Percentiles rank a stretch among this genome's conserved stretches.
These are phyloP conservation scores for Spergularia bocconei DNA, from an alignment of 148 eudicot genomes.

Conservation along the genomic window DNA sequence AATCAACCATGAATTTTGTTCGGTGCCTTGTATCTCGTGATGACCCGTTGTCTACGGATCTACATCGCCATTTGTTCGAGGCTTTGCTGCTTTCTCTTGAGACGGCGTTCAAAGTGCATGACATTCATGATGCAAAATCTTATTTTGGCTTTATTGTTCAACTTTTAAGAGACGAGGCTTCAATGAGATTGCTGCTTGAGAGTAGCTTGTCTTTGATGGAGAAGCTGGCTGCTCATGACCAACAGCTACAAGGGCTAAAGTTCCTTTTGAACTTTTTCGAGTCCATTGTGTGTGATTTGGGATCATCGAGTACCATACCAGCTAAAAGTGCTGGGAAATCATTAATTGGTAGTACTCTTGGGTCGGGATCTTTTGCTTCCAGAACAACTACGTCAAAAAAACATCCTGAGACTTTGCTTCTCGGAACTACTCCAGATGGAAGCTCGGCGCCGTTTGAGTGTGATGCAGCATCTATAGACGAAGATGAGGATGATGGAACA, in stretches of 20 bases:
- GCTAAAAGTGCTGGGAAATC: constrained; percentile 54
- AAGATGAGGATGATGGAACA: constrained; percentile 99
- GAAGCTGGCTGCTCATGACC: constrained; percentile 73
- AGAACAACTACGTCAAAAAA: constrained; percentile 64
- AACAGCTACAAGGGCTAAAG: constrained; percentile 78
- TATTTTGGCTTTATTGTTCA: constrained; percentile 67
- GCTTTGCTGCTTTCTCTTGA: constrained; percentile 70
- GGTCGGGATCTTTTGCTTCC: constrained; percentile 41
- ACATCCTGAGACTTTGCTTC: constrained; percentile 59
- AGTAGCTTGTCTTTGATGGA: constrained; percentile 62
- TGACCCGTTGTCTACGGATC: constrained; percentile 52
- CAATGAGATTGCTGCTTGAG: constrained; percentile 67
- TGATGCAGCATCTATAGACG: constrained; percentile 96
- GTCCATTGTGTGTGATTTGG: constrained; percentile 59
- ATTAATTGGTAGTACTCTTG: constrained; percentile 42
- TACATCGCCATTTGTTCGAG: constrained; percentile 63
- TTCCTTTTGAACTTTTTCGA: constrained; percentile 74
- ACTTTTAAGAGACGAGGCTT: constrained; percentile 66
- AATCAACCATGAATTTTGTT: constrained; percentile 77
- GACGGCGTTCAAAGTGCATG: constrained; percentile 65
- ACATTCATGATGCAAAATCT: constrained; percentile 66
- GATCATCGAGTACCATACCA: constrained; percentile 38
- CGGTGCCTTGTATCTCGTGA: constrained; percentile 54
- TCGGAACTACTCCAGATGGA: constrained; percentile 72
- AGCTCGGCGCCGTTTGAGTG: constrained; percentile 69